A percentile compares a stretch with the other conserved stretches of the same genome.
Evolutionary conservation across 345 rosid species (phyloP).

Genomic region (Boechera stricta): DNA sequence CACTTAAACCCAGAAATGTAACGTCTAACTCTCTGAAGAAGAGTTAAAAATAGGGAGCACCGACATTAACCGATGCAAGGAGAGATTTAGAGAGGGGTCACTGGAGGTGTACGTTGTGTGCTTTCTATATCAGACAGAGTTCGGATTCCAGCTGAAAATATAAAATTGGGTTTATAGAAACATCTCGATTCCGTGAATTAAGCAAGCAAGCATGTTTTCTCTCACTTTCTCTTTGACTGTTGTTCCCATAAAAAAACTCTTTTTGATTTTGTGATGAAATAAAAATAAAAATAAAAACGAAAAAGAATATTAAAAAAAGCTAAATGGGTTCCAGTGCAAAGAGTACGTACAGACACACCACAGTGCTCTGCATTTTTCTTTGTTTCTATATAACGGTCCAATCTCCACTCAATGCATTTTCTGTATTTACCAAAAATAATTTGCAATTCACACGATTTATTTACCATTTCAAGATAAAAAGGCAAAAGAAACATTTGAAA

Average conservation of each 20-base stretch:
- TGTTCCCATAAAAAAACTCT: conserved; percentile 20
- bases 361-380: conserved; percentile 32
- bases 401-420: conserved; percentile 30
- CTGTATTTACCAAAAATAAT: conserved; percentile 15
- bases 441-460: not conserved
- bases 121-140: conserved; percentile 30
- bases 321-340: conserved; percentile 37
- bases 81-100: conserved; percentile 20
- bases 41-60: conserved; percentile 22
- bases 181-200: conserved; percentile 46
- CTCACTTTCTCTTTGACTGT: conserved; percentile 37
- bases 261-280: not conserved
- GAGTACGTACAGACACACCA: conserved; percentile 33
- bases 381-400: conserved; percentile 44
- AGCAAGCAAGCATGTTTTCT: conserved; percentile 34
- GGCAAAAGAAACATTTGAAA: not conserved
- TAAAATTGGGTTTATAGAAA: conserved; percentile 36
- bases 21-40: conserved; percentile 25
- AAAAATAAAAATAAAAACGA: not conserved
- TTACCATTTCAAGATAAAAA: not conserved
- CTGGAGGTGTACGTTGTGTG: conserved; percentile 31
- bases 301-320: not conserved
- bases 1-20: conserved; percentile 31
- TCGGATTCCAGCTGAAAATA: conserved; percentile 44
- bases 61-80: conserved; percentile 1